Evolutionary conservation across 2,329 filamentous ascomycete species (phyloP), one percentile per base, ranked within the genome.

Genomic region (Aspergillus phoenicis): DNA sequence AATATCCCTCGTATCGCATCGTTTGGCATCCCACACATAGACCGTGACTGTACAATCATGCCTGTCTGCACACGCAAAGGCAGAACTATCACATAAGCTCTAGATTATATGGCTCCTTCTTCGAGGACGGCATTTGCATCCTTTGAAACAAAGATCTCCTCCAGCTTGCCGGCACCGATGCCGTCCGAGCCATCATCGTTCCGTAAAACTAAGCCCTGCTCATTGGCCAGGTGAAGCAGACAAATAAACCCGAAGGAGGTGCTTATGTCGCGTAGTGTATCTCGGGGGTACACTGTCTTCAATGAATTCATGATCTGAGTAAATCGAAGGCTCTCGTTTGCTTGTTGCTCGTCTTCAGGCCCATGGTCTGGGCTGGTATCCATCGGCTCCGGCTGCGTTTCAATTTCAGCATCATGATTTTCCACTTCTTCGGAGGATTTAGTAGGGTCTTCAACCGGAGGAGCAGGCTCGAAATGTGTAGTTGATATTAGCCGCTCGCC

Each of bases 171-270:
- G 10, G 67, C 67, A 36, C 66, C 67, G 26, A 67, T 62, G 22
- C 68, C 69, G 54, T 65, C 66, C 49, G 59, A 69, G 7, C 72
- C 77, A 36, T 84, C 80, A 47, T 84, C 80, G 58, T 87, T 88
- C 66, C 90, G 85, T 64, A 97, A 90, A 24, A 90, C 83, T 41
- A 97, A 81, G 0, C 93, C 93, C 80, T 96, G 94, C 73, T 97
- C 93, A 77, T 97, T 97, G 62, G 93, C 93, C 70, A 97, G 75
- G 77, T 97, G 93, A 66, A 97, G 80, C 60, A 97, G 79, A 70
- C 91, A 96, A 65, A 99, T 99, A 79, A 98, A 99, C 75, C 95
- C 96, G 67, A 85, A 90, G 15, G 84, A 96, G 0, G 95, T 99
- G 38, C 93, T 97, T 71, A 99, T 98, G 77, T 99, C 95, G 62